Base-by-base conservation (phyloP, 768 basidiomycete genomes). In the Boletus subparvulus region DNA sequence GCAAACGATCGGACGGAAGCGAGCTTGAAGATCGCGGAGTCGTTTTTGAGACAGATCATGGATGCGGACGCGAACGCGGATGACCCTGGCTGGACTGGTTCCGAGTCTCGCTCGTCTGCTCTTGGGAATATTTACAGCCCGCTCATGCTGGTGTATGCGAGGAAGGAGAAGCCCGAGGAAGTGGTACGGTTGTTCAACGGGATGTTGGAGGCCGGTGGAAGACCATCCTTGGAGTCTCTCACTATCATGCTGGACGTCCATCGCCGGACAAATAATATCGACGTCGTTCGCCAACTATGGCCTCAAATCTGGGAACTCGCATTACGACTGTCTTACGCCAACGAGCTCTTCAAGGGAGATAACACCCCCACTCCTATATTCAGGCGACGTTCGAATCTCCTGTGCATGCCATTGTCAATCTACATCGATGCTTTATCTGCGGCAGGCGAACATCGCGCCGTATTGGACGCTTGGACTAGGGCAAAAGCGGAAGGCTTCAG, bases 391-490 rank as follows among this genome's bases (percentile, higher is more conserved):
- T 76, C 79, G n/a, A 84, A 82, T 60, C 68, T 85, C n/a, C 78
- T 96, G 43, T 87, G 85, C 61, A 71, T 85, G 40, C 88, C 94
- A 0, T 75, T 98, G 12, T 94, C 92, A 14, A 86, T 92, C 61
- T 87, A 86, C 71, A 83, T 97, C 58, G 86, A 92, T 61, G 80
- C 83, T 6, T 74, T 95, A 49, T 90, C 92, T 3, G 71, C 75
- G 4, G 80, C 80, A 0, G 88, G 87, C 2, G 66, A 75, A 37
- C 87, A 94, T 62, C 59, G 66, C 9, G 81, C 85, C 56, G 79
- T 95, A 44, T 80, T 85, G 16, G 65, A 68, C 4, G 76, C 80
- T 0, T 98, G 96, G 94, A 74, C 76, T n/a, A 68, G 75, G 32
- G 79, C 91, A 48, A 80, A 81, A 57, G 61, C 70, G 12, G 71